Evolutionary conservation across 2,329 filamentous ascomycete species (phyloP), one percentile per base, ranked within the genome.

Genomic region (Cercospora sp.): DNA sequence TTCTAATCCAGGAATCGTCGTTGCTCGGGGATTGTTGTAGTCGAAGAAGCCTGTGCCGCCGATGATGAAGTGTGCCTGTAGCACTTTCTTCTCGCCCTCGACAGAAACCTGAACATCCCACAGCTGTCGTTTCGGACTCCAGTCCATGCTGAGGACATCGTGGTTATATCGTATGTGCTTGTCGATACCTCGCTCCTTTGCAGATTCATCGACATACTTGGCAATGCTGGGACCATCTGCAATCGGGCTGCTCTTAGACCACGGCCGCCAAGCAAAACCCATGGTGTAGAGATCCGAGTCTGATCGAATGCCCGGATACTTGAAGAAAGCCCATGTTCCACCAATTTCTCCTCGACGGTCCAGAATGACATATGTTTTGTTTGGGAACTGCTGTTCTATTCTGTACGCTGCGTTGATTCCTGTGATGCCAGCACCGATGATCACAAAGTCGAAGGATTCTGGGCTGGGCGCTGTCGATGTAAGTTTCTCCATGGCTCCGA

Each of bases 291-390:
- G 74, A 66, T 84, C 82, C 0, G 80, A 81, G 65, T 83, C 81
- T 5, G 81, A 83, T 10, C 81, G 80, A 70, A 91, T 89, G 6
- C 91, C 73, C 0, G 90, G 91, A 72, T 93, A 94, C 45, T 84
- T 86, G 80, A 92, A 94, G 1, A 93, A 80, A 72, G 90, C 87
- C 91, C 91, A 94, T 0, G 91, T 94, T 0, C 91, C 91, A 1
- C 91, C 91, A 5, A 93, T 82, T n/a, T 82, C 80, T 60, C 84
- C 81, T 30, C 91, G 87, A 1, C 83, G 83, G 77, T 94, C 91
- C 16, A 94, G 83, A 26, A 94, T 86, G 8, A 85, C 83, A 75
- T 90, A 93, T 1, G 78, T 84, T 39, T 83, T 79, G 45, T 81
- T 75, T 0, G 89, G 87, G 0, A 88, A 65, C 31, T 74, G 70